Base-by-base conservation (phyloP, 2,329 filamentous ascomycete genomes). In the Trichoderma semiorbis region DNA sequence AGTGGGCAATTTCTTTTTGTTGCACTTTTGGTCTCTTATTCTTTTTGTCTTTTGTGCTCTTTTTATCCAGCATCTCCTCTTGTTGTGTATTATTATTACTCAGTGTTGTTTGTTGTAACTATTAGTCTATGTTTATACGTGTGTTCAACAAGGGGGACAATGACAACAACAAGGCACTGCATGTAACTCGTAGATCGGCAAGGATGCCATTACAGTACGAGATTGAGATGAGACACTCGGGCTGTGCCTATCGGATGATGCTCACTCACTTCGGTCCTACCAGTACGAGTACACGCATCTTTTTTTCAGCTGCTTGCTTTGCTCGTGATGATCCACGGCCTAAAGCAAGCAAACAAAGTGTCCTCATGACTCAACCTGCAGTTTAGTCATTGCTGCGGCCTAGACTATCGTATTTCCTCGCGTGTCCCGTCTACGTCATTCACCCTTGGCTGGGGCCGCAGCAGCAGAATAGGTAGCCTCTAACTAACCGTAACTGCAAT, bases 1-100 rank as follows among this genome's bases (percentile, higher is more conserved):
- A 71, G 62, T 60, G 69, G 69, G 70, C 70, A 70, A n/a, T 26
- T 34, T 50, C 16, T 69, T 72, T 69, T 47, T 67, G n/a, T 32
- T 18, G 10, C 3, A 6, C 4, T 47, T 21, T 14, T 1, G 5
- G 18, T 18, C 16, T n/a, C 11, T 64, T 47, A 2, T 21, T 21
- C 4, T 16, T 8, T 21, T 2, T 61, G 10, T 32, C 16, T 3
- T 10, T 14, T 43, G 26, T 50, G 7, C 39, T 21, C 24, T n/a
- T 14, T 39, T 39, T 7, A 39, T 39, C 8, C 16, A 43, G 18
- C 16, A 43, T 43, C 18, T 18, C 16, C 1, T 43, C 36, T 8
- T 57, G 3, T 8, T 57, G 3, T 39, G 7, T 57, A 5, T 30
- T 4, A 10, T 16, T n/a, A 2, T 28, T 57, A 8, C 34, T n/a